Evolutionary conservation across 805 yeast genomes (phyloP), one percentile per base, ranked within the genome.

Genomic region (Candida verbasci): DNA sequence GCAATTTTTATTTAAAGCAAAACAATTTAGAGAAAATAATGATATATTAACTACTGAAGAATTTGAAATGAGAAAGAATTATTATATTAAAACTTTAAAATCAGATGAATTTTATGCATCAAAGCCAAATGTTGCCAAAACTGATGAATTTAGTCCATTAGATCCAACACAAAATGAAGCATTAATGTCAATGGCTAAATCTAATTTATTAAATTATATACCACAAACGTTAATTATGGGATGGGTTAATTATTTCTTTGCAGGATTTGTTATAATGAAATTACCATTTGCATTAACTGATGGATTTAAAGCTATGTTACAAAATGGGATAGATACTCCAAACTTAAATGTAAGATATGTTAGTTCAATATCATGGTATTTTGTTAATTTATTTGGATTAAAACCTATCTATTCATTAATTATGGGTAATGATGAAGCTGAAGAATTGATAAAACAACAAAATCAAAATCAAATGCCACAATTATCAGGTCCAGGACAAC

Each of bases 221-320:
- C 97, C 97, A 2, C 97, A 93, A 62, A 86, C 96, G 0, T 58
- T 89, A 26, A 83, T 89, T 45, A 89, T 93, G 96, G 87, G 88
- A 52, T 93, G 97, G 96, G 91, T 91, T 42, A 86, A 86, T 52
- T 85, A 80, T 51, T 89, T 91, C 63, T 93, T 87, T 58, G 86
- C 91, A 10, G 97, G 97, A 0, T 87, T 88, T 45, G 80, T 89
- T 11, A 76, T 87, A 33, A 84, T 67, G 72, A 65, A 62, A 45
- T 67, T 93, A 37, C 98, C 98, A 12, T 93, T 93, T 64, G 95
- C 96, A 2, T 65, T 93, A 39, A 93, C 97, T 0, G 70, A 80
- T 22, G 80, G 89, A 41, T 93, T 93, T 68, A 93, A 93, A 58
- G 76, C 84, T 41, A 89, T 93, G 95, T 62, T 93, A 29, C 98